phyloP scores from a whole-genome alignment of 2,329 filamentous ascomycete species.

The Fonsecaea pedrosoi region DNA sequence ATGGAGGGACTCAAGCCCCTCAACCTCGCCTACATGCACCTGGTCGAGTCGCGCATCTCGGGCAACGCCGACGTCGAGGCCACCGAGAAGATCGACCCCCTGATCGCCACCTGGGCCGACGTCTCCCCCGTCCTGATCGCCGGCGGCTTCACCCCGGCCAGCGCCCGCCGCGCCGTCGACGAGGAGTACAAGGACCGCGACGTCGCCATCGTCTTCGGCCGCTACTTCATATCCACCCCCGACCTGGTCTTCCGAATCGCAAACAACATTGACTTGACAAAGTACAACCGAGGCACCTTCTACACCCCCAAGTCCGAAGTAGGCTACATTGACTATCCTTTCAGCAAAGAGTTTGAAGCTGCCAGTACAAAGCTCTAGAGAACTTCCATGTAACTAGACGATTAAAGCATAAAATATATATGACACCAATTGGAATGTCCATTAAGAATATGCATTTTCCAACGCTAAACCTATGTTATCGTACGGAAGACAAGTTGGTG shows the following conservation, averaged over 20 bases:
- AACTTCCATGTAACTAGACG: conserved; percentile 1
- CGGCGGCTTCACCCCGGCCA: conserved; percentile 61
- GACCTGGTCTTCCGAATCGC: conserved; percentile 56
- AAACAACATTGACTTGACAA: conserved; percentile 41
- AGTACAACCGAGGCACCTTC: conserved; percentile 31
- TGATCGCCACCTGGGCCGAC: conserved; percentile 53
- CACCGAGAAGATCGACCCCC: conserved; percentile 37
- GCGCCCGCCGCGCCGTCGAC: conserved; percentile 56
- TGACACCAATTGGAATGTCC: background rate
- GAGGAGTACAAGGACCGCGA: conserved; percentile 53
- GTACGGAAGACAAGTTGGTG: background rate
- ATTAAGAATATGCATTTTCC: conserved; percentile 18
- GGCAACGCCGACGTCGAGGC: conserved; percentile 47
- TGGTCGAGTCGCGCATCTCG: conserved; percentile 61
- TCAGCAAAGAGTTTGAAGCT: conserved; percentile 25
- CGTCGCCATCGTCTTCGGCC: conserved; percentile 56
- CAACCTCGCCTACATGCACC: conserved; percentile 64
- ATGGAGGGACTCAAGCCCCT: conserved; percentile 58
- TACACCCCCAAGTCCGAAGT: conserved; percentile 30
- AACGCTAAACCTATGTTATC: background rate
- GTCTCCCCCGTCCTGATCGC: conserved; percentile 63
- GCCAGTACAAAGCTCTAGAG: conserved; percentile 11
- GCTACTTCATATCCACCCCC: conserved; percentile 58
- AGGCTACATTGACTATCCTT: conserved; percentile 31
- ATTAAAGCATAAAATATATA: background rate